phyloP scores from a whole-genome alignment of 352 stramenopile species.

The Blastocystis sp. region DNA sequence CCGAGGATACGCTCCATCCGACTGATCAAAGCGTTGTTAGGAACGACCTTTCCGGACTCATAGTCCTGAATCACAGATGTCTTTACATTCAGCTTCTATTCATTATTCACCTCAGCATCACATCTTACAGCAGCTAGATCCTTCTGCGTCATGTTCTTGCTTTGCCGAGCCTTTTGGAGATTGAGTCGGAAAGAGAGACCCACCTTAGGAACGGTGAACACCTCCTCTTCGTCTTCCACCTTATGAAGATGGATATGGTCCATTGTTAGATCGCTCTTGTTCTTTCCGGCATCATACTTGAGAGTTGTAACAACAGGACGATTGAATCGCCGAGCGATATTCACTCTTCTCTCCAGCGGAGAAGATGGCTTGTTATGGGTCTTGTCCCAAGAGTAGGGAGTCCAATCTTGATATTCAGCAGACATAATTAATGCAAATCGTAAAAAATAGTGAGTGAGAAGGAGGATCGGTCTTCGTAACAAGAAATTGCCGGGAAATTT shows the following conservation, averaged over 20 bases:
- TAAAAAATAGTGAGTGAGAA: background rate
- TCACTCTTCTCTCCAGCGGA: constrained; percentile 67
- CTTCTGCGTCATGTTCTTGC: constrained; percentile 96
- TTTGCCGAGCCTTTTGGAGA: constrained; percentile 73
- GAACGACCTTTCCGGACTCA: constrained; percentile 88
- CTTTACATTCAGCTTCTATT: constrained; percentile 79
- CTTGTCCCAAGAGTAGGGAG: constrained; percentile 67
- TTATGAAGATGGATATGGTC: constrained; percentile 73
- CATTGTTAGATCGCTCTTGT: constrained; percentile 72
- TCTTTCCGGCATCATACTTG: constrained; percentile 66
- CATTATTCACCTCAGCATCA: background rate
- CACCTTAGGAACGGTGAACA: constrained; percentile 70
- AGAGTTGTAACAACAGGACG: constrained; percentile 67
- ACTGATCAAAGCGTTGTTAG: constrained; percentile 86
- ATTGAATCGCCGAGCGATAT: constrained; percentile 67
- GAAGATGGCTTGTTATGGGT: constrained; percentile 61
- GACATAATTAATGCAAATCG: constrained; percentile 5
- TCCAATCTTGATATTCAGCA: constrained; percentile 67
- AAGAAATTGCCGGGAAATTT: background rate
- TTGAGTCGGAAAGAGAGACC: constrained; percentile 40
- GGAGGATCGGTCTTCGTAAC: background rate
- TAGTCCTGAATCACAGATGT: constrained; percentile 89
- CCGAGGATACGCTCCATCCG: constrained; percentile 87
- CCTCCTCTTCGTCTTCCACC: constrained; percentile 76
- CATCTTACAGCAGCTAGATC: constrained; percentile 74